Evolutionary conservation across 164 flowering plant species (phyloP), one percentile per base, ranked within the genome.

Genomic region (Vitis labrusca): DNA sequence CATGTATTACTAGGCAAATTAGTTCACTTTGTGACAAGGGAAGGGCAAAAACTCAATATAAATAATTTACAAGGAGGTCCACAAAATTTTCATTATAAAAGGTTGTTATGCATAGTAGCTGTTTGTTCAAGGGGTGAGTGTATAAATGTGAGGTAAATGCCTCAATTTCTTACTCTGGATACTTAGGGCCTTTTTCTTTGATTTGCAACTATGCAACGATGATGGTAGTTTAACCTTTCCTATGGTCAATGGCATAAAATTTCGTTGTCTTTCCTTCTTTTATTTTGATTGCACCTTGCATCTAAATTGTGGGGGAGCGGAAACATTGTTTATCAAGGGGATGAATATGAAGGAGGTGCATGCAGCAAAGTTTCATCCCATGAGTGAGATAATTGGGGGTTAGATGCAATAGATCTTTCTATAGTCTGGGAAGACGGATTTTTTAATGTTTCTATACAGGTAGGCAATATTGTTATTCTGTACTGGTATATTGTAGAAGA

Each of bases 291-390:
- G 17, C 17, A 17, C 17, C 17, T 17, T 17, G 17, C 17, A 79
- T 70, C 75, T 86, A 50, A 84, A 84, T 19, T 84, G 90, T 65
- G 88, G 86, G 30, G 81, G 81, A 65, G 10, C 32, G 73, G 71
- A 58, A 37, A 52, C 16, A 50, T 30, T 59, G 8, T 3, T 7
- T 78, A 64, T 61, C 76, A 75, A 30, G 71, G 47, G 10, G 81
- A 19, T 69, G 59, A 17, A 68, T 7, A 68, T 7, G 1, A 23
- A 16, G 76, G 71, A 15, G 73, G 76, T 19, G 16, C 23, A 19
- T 19, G 23, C 68, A 16, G 55, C 78, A 11, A 59, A 55, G 29
- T 64, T 68, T 55, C 49, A 60, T 37, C 23, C 23, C 6, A 12
- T 3, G 16, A 27, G 10, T 19, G 23, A 19, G 23, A 19, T 0